A percentile compares a stretch with the other conserved stretches of the same genome.
Conservation (phyloP, 371 early-diverging fungal species). For the Syncephalastrum contaminatum region DNA sequence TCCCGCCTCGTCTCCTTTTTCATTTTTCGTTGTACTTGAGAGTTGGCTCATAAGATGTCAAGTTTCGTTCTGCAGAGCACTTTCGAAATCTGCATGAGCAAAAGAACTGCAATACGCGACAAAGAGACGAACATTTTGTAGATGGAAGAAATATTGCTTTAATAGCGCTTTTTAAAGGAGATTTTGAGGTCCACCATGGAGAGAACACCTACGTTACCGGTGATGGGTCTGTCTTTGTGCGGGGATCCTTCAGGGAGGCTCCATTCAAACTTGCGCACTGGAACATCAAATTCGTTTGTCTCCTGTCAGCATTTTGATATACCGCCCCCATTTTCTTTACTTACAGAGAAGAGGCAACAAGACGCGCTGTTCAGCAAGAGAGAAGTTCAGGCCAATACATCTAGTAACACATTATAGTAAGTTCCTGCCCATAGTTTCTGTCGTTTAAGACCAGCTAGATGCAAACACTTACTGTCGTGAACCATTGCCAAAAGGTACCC, state of each 20-base stretch:
- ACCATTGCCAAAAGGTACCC: constrained; percentile 20
- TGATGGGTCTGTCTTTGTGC: constrained; percentile 9
- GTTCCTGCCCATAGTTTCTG: too few species aligned
- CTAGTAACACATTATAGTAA: too few species aligned
- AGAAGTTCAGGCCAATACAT: constrained; percentile 47
- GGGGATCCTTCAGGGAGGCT: constrained; percentile 15
- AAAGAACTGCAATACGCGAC: too few species aligned
- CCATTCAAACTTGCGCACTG: constrained; percentile 25
- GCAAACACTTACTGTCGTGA: constrained; percentile 16
- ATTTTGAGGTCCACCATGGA: constrained; percentile 2
- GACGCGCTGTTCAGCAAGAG: constrained; percentile 27
- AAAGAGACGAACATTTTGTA: too few species aligned
- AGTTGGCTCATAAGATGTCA: too few species aligned
- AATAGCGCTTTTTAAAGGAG: constrained; percentile 12
- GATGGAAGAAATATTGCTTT: background rate
- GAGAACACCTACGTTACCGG: too few species aligned
- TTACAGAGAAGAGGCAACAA: constrained; percentile 37
- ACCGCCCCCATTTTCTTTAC: background rate
- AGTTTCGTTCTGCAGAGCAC: too few species aligned
- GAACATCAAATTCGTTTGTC: background rate
- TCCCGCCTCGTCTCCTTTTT: too few species aligned
- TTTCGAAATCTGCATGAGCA: too few species aligned
- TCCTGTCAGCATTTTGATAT: background rate
- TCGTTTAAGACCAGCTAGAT: too few species aligned
- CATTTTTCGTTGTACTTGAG: too few species aligned